These are phyloP conservation scores for Coprinopsis sp. DNA, from an alignment of 768 basidiomycete species.

Conservation along the genomic window DNA sequence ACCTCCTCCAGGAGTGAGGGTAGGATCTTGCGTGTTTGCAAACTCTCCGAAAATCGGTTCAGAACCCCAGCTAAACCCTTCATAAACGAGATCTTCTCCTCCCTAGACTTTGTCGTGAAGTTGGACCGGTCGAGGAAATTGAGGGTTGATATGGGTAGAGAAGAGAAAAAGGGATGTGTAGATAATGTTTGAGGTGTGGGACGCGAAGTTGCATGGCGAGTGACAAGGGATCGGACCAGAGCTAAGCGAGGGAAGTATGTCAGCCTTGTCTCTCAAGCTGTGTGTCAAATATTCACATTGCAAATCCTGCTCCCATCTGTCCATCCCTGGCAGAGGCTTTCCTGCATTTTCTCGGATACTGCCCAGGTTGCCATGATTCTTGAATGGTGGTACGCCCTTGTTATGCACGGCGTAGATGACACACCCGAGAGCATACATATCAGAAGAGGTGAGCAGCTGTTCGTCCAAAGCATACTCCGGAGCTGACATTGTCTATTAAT, in stretches of 20 bases:
- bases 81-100: conserved; percentile 97
- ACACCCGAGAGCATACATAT: conserved; percentile 91
- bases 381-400: conserved; percentile 83
- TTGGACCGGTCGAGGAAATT: conserved; percentile 95
- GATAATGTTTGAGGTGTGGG: conserved; percentile 79
- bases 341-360: conserved; percentile 67
- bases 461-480: conserved; percentile 96
- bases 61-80: conserved; percentile 81
- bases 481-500: conserved; percentile 39
- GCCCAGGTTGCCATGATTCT: conserved; percentile 72
- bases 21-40: conserved; percentile 83
- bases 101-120: conserved; percentile 88
- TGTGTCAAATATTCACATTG: conserved; percentile 45
- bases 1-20: conserved; percentile 94
- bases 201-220: conserved; percentile 66
- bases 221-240: conserved; percentile 75
- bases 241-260: conserved; percentile 38
- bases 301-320: conserved; percentile 63
- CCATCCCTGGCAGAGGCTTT: conserved; percentile 57
- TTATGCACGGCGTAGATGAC: conserved; percentile 89
- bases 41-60: conserved; percentile 80
- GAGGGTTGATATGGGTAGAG: conserved; percentile 90
- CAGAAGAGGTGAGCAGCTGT: conserved; percentile 77
- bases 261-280: neutral
- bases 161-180: conserved; percentile 88